Percentiles rank a stretch among this genome's conserved stretches.
Evolutionary conservation across 208 protist genomes (phyloP).

Genomic region (Vickermania ingenoplastis): DNA sequence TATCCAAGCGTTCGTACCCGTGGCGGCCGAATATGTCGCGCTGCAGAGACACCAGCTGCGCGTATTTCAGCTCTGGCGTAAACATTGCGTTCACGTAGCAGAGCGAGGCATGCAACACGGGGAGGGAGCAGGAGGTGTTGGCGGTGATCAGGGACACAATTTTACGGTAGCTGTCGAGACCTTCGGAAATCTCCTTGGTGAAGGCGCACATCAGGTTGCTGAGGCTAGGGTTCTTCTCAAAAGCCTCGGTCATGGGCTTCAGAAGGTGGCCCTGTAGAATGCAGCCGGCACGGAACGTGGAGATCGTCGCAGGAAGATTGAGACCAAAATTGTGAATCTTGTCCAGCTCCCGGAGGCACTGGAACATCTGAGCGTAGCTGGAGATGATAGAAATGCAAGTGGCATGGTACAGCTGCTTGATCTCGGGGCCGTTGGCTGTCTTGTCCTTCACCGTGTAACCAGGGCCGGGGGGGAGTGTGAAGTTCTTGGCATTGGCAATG

Average conservation of each 20-base stretch:
- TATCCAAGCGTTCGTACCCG: constrained; percentile 83
- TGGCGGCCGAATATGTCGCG: constrained; percentile 87
- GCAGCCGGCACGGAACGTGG: constrained; percentile 87
- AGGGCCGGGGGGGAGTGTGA: constrained; percentile 16
- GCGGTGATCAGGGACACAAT: constrained; percentile 45
- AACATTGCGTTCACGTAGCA: constrained; percentile 85
- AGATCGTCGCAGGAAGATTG: constrained; percentile 82
- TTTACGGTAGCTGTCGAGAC: constrained; percentile 55
- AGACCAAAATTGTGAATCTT: constrained; percentile 83
- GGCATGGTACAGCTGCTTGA: constrained; percentile 70
- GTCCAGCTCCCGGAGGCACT: constrained; percentile 83
- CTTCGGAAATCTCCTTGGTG: constrained; percentile 62
- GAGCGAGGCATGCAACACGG: constrained; percentile 68
- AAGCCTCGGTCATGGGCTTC: constrained; percentile 80
- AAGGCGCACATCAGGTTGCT: constrained; percentile 84
- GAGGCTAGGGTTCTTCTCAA: constrained; percentile 78
- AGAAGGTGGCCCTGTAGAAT: constrained; percentile 86
- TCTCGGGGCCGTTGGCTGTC: constrained; percentile 37
- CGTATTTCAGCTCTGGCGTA: constrained; percentile 58
- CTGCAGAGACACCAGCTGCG: constrained; percentile 87
- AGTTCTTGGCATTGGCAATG: constrained; percentile 49
- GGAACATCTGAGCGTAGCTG: constrained; percentile 91
- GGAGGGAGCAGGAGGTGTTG: constrained; percentile 47
- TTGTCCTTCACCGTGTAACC: constrained; percentile 25
- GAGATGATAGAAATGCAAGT: constrained; percentile 74